Evolutionary conservation across 257 asterid genomes (phyloP), one percentile per base, ranked within the genome.

Genomic region (Ligustrum vulgare): DNA sequence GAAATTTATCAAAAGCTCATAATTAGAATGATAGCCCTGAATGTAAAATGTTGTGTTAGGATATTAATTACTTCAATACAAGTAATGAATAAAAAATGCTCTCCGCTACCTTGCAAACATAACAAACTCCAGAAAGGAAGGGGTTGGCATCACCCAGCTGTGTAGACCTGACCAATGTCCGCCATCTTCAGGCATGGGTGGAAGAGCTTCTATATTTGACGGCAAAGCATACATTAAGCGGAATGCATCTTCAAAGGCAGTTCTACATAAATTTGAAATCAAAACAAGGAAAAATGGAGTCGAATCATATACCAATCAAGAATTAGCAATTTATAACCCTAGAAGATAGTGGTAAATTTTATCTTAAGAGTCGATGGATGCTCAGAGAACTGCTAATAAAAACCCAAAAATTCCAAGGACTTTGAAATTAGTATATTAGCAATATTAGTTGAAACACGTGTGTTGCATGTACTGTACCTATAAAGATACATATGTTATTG

Each of bases 131-230:
- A 95, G 80, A 83, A 91, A 95, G 41, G 99, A 95, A 77, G 93
- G 82, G 72, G 99, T 92, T 72, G 99, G 99, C 98, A 95, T 93
- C 81, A 91, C 99, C 99, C 99, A 95, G 82, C 93, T 89, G 80
- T 95, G 97, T 80, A 87, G 89, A 31, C 94, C 93, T 72, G 86
- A 86, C 99, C 99, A 95, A 75, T 78, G 91, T 62, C 98, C 99
- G 68, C 96, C 94, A 77, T 83, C 99, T 82, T 89, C 94, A 36
- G 99, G 98, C 99, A 95, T 95, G 83, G 98, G 98, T 28, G 98
- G 99, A 74, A 95, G 99, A 78, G 96, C 97, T 81, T 91, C 94
- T 72, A 89, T 69, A 71, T 86, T 84, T 73, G 92, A 84, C 32
- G 97, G 98, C 77, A 95, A 87, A 75, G 88, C 96, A 82, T 95